Evolutionary conservation across 148 eudicot genomes (phyloP), one percentile per base, ranked within the genome.

Genomic region (Linanthus parryae): DNA sequence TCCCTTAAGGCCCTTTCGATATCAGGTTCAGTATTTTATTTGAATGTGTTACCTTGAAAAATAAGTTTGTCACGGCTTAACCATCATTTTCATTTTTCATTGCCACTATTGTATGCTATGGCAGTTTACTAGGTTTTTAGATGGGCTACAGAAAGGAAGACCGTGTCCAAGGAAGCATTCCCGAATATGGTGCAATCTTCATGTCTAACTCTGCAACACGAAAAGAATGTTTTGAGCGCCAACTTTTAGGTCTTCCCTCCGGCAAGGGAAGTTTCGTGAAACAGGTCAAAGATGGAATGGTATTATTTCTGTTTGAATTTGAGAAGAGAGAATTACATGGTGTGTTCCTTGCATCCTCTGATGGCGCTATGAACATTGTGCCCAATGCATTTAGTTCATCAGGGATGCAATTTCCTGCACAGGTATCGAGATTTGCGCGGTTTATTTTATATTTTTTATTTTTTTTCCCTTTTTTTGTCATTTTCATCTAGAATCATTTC

Each of bases 251-350:
- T 23, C 76, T 85, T 43, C 95, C 89, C 39, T 55, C 47, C 43
- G 30, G 64, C 14, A 38, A 21, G 38, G 64, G 62, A 40, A 41
- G 50, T 50, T 85, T 85, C 63, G 85, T 85, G 17, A 72, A 62
- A 62, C 68, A 67, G 44, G 68, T 85, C 34, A 85, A 82, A 60
- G 63, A 58, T 42, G 95, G 95, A 52, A 85, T 85, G 89, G 20
- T 72, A 57, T 76, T 85, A 57, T 85, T 85, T 62, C 71, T 85
- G 54, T 85, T 73, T 57, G 95, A 85, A 63, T 67, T 27, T 54
- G 72, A 72, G 52, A 68, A 45, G 21, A 76, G 73, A 63, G 72
- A 65, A 50, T 81, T 85, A 8, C 58, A 71, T 70, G 95, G 95
- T 50, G 89, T 85, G 45, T 85, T 57, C 65, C 79, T 61, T 67